Evolutionary conservation across 2,329 filamentous ascomycete species (phyloP), one percentile per base, ranked within the genome.

Genomic region (Phialophora expanda): DNA sequence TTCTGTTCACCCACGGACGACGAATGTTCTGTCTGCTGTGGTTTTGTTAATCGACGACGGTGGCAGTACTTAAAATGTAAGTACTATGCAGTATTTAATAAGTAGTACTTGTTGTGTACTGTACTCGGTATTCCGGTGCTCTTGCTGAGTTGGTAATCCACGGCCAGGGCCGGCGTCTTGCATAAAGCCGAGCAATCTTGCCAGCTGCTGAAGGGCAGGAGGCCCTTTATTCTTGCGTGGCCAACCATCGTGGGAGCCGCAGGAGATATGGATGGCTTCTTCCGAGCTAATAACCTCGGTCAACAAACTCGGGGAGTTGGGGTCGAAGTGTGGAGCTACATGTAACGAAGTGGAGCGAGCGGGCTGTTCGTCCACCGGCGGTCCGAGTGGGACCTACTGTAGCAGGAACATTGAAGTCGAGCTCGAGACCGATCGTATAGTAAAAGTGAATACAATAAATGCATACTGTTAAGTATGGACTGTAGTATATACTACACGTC

Each of bases 121-220:
- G 24, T 24, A 24, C 24, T 24, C 24, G 24, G 24, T 24, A 14
- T 22, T 24, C 26, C 12, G 8, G 20, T 8, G 44, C 17, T 48
- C n/a, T 30, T 7, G 20, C 26, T 4, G 6, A 3, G 46, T 28
- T 26, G n/a, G 22, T 28, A 26, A 26, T 51, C 48, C 17, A 22
- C 48, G 48, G 20, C 24, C 48, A 51, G 24, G 24, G 20, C 20
- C 48, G 20, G 48, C 24, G 20, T 51, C 22, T n/a, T 51, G 48
- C 48, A 51, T 51, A 51, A 51, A 51, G 24, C 48, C 48, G 48
- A 26, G 48, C 20, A 51, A 28, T 14, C 48, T 50, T 20, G 48
- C 20, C 48, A 28, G 48, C 48, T 28, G 48, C 9, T 14, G 1
- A 17, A 22, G 48, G 28, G 26, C 1, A 26, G 5, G 11, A n/a